Base-by-base conservation (phyloP, 2,329 filamentous ascomycete genomes). In the Akanthomyces lecanii region DNA sequence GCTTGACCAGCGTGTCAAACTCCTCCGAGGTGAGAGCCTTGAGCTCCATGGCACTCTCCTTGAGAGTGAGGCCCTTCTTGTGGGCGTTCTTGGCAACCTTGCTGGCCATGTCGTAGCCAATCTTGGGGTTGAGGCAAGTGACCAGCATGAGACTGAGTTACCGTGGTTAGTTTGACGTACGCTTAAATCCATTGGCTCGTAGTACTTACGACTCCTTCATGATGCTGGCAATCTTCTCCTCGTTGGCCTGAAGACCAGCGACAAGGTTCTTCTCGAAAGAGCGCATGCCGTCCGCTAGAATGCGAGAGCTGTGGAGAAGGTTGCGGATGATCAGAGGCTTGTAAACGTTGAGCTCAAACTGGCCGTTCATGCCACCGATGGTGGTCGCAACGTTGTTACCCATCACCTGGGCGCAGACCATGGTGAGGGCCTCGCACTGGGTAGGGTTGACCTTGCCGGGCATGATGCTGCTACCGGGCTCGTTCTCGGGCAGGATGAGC, bases 361-460 rank as follows among this genome's bases (percentile, higher is more conserved):
- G 96, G 68, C 95, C 95, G 81, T 95, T 96, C 82, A 96, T 96
- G 73, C 94, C 95, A 66, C 92, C 92, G 71, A 98, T 92, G 36
- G 94, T 97, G 65, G 91, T 88, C 44, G 95, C 92, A 61, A 92
- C 89, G 75, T 98, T 88, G 84, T 99, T 99, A 73, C 95, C 95
- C 85, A 98, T 97, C 66, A 99, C 94, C 79, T 99, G 95, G 23
- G 91, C 87, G 81, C 94, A 97, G 65, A 98, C 83, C 95, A 99
- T 99, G 70, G 95, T 98, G 76, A 99, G 81, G 66, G 92, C 91
- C 83, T 99, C 95, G 79, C 92, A 97, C 81, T 99, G 95, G 38
- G 95, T 99, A 38, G 95, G 95, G 83, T 99, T 99, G 76, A 99
- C 95, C 83, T 99, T 99, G 73, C 95, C 95, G 51, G 95, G 95